Evolutionary conservation across 495 filamentous ascomycete genomes (phyloP).

Genomic region (Neurospora discreta): DNA sequence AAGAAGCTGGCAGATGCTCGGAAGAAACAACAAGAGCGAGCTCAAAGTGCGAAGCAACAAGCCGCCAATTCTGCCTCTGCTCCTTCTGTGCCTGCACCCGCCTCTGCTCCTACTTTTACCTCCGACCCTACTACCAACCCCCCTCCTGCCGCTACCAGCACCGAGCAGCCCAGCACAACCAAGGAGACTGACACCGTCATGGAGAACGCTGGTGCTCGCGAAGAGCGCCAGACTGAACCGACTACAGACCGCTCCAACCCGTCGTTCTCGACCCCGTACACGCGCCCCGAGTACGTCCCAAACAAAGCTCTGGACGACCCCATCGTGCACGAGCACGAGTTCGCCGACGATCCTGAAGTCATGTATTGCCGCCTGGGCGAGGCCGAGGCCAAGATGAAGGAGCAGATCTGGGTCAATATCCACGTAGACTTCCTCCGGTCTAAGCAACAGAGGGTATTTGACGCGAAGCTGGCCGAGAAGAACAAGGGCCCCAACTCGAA

Average conservation of each 20-base stretch:
- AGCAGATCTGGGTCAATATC: slow-evolving; percentile 83
- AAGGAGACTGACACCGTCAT: background rate
- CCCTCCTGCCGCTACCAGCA: background rate
- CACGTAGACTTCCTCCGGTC: slow-evolving; percentile 83
- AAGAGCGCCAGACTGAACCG: background rate
- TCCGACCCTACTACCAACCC: background rate
- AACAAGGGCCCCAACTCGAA: slow-evolving; percentile 37
- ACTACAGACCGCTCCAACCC: background rate
- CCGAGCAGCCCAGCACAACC: background rate
- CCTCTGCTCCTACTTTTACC: background rate
- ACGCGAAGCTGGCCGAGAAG: slow-evolving; percentile 45
- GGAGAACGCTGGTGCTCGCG: background rate
- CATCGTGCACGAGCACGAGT: slow-evolving; percentile 64
- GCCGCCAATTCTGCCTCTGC: background rate
- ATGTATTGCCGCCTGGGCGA: slow-evolving; percentile 58
- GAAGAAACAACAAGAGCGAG: slow-evolving; percentile 16
- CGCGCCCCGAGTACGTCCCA: background rate
- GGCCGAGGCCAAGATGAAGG: slow-evolving; percentile 64
- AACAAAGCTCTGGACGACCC: slow-evolving; percentile 29
- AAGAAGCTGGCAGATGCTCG: background rate
- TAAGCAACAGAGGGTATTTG: slow-evolving; percentile 65
- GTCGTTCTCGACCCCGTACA: background rate
- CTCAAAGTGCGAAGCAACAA: slow-evolving; percentile 12
- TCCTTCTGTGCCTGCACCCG: background rate
- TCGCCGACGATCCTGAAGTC: slow-evolving; percentile 80